Evolutionary conservation across 768 basidiomycete genomes (phyloP), one percentile per base, ranked within the genome.

Genomic region (Trametes cingulata): DNA sequence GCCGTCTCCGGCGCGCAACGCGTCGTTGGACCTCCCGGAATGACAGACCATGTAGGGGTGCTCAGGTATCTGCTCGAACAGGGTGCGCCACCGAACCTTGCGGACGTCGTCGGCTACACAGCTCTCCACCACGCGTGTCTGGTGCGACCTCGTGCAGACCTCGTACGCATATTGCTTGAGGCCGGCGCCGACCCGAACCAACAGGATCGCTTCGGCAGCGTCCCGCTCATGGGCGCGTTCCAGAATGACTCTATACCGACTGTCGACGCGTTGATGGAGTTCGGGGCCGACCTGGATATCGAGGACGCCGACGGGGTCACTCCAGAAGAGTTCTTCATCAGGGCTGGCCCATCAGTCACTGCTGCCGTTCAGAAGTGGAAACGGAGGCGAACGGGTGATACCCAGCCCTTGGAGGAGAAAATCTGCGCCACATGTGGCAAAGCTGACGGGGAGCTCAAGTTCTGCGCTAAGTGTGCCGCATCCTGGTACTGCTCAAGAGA

Each of bases 401-500:
- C 73, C 40, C 78, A 73, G 0, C 79, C 75, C 13, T 68, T 71
- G 63, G 74, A 75, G n/a, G 77, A 75, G 64, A 83, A 80, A 64
- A 67, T 61, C 37, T 86, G 85, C 59, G 80, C 77, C 19, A 51
- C 60, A 3, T 81, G 79, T 56, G 68, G 64, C 52, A 63, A 64
- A 24, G 66, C 67, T 42, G 70, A 62, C 15, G 68, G 37, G n/a
- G 60, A 71, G 17, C 57, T 84, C 57, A 80, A 74, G 65, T 72
- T 70, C 50, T 84, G 85, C 52, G 61, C 69, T 3, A 71, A 72
- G 27, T 86, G 85, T 49, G 75, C 74, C 15, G 67, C 80, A 0
- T 75, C 73, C 5, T 70, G 78, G 22, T 86, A 86, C 61, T 86
- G 85, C 56, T 83, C 82, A 6, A 63, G 70, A 1, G 78, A 77